Evolutionary conservation across 208 protist genomes (phyloP).

Genomic region (Phytomonas sp.): DNA sequence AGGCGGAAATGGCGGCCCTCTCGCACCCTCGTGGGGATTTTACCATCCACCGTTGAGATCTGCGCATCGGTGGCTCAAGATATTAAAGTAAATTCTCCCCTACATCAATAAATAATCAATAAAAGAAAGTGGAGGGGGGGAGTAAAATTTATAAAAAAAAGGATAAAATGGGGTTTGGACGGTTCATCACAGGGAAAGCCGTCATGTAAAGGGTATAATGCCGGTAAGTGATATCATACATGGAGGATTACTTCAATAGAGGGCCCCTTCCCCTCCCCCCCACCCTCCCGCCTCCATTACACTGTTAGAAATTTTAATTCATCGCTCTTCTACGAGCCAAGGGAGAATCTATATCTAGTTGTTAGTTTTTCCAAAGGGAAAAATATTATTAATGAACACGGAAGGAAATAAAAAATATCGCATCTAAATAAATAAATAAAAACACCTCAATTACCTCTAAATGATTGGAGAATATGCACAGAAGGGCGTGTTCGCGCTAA

Average conservation of each 20-base stretch:
- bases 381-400: slow-evolving; percentile 3
- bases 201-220: neutral
- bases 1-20: neutral
- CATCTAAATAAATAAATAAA: neutral
- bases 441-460: neutral
- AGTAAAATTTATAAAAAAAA: slow-evolving; percentile 1
- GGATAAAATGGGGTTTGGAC: neutral
- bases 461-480: neutral
- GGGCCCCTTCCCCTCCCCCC: no score
- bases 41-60: no score
- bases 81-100: no score
- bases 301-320: neutral
- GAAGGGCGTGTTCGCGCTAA: slow-evolving; percentile 9
- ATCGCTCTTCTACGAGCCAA: neutral
- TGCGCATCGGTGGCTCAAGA: no score
- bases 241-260: neutral
- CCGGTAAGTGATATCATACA: neutral
- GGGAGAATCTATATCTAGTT: slow-evolving; percentile 5
- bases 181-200: neutral
- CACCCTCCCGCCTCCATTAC: no score
- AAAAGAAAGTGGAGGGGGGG: slow-evolving; percentile 8
- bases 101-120: no score
- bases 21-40: no score
- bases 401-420: neutral
- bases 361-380: neutral